A percentile compares a stretch with the other conserved stretches of the same genome.
Evolutionary conservation across 306 rosid genomes (phyloP).

Genomic region (Castanopsis chinensis): DNA sequence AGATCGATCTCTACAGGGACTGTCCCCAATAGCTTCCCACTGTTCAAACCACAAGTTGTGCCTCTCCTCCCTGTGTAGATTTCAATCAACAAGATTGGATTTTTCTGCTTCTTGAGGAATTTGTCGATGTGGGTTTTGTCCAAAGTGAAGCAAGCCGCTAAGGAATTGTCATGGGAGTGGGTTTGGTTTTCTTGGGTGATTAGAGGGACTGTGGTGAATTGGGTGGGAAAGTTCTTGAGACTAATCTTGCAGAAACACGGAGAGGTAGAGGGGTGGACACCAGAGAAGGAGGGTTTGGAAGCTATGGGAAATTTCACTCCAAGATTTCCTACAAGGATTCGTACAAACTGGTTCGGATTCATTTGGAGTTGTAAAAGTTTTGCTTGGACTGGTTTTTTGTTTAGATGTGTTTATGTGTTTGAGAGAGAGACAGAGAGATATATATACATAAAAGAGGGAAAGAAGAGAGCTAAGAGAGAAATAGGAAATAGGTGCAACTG

Average conservation of each 20-base stretch:
- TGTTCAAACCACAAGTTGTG: slow-evolving; percentile 56
- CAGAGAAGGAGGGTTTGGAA: slow-evolving; percentile 59
- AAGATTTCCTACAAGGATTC: slow-evolving; percentile 58
- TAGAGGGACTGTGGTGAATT: slow-evolving; percentile 56
- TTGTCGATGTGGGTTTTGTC: slow-evolving; percentile 54
- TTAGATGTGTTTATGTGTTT: not conserved
- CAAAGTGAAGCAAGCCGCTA: slow-evolving; percentile 66
- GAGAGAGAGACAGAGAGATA: not conserved
- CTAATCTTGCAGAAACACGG: slow-evolving; percentile 75
- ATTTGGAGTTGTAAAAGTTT: slow-evolving; percentile 9
- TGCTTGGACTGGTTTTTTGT: too few species aligned
- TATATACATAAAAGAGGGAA: too few species aligned
- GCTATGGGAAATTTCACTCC: slow-evolving; percentile 75
- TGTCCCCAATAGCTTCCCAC: slow-evolving; percentile 47
- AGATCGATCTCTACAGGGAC: slow-evolving; percentile 53
- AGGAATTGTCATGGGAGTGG: slow-evolving; percentile 32
- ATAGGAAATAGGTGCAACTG: not conserved
- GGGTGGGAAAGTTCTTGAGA: slow-evolving; percentile 53
- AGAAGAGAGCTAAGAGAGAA: not conserved
- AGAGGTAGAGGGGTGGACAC: slow-evolving; percentile 71
- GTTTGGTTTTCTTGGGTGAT: slow-evolving; percentile 34
- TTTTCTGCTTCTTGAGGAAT: slow-evolving; percentile 32
- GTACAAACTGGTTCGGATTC: slow-evolving; percentile 81
- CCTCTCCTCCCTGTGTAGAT: slow-evolving; percentile 60
- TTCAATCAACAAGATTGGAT: slow-evolving; percentile 45